These are phyloP conservation scores for Phytophthora syringae DNA, from an alignment of 352 stramenopile species.

Conservation along the genomic window DNA sequence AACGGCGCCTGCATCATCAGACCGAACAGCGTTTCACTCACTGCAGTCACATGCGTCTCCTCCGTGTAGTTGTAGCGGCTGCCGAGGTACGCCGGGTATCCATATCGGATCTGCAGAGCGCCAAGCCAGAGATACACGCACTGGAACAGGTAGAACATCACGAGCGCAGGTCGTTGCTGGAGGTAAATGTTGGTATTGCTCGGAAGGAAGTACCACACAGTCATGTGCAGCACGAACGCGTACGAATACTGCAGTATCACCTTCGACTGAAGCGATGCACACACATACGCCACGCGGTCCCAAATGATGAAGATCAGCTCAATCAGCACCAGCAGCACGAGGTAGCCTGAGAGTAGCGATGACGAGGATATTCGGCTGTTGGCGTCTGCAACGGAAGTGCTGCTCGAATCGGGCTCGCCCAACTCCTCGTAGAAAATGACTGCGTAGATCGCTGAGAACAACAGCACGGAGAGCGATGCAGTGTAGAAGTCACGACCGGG, in stretches of 20 bases:
- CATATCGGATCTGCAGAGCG: slow-evolving; percentile 85
- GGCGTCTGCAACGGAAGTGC: slow-evolving; percentile 42
- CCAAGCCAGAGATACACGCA: slow-evolving; percentile 81
- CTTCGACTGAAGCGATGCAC: slow-evolving; percentile 74
- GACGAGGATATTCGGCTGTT: slow-evolving; percentile 66
- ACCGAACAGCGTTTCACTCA: slow-evolving; percentile 71
- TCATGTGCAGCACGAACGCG: slow-evolving; percentile 70
- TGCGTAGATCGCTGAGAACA: slow-evolving; percentile 73
- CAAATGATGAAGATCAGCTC: slow-evolving; percentile 86
- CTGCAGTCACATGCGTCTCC: slow-evolving; percentile 49
- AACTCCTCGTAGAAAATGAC: slow-evolving; percentile 83
- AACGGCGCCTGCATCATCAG: slow-evolving; percentile 85
- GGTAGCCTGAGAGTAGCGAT: slow-evolving; percentile 86
- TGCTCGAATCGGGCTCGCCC: slow-evolving; percentile 58
- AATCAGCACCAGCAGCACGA: slow-evolving; percentile 84
- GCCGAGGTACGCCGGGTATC: slow-evolving; percentile 84
- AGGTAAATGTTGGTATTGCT: slow-evolving; percentile 84
- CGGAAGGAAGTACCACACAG: slow-evolving; percentile 80
- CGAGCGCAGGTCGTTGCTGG: slow-evolving; percentile 66
- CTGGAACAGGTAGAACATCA: slow-evolving; percentile 85
- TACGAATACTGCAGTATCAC: slow-evolving; percentile 83
- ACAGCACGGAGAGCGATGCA: slow-evolving; percentile 61
- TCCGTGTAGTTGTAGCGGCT: slow-evolving; percentile 81
- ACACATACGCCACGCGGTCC: slow-evolving; percentile 87
- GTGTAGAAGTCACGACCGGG: slow-evolving; percentile 82